phyloP scores from a whole-genome alignment of 768 basidiomycete genomes.

The Kwoniella sp. region DNA sequence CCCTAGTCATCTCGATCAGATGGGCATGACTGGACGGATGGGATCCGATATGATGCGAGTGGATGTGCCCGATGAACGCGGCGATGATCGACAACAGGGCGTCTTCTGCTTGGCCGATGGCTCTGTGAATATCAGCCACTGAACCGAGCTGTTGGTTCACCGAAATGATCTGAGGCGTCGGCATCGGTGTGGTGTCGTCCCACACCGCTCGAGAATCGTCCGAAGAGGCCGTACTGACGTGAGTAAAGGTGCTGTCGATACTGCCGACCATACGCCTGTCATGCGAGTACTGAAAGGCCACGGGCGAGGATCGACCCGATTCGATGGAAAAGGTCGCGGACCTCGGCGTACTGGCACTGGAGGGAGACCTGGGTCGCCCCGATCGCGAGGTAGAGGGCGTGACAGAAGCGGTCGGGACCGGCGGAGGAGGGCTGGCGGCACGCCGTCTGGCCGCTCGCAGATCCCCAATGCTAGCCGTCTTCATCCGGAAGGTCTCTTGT shows the following conservation, averaged over 20 bases:
- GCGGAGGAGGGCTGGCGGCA: conserved; percentile 32
- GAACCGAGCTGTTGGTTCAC: conserved; percentile 12
- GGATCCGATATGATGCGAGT: conserved; percentile 80
- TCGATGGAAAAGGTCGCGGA: conserved; percentile 25
- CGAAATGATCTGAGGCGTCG: conserved; percentile 9
- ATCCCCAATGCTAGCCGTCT: conserved; percentile 30
- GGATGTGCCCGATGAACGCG: conserved; percentile 94
- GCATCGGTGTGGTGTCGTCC: conserved; percentile 22
- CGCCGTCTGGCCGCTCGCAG: conserved; percentile 23
- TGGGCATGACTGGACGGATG: conserved; percentile 92
- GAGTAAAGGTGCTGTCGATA: conserved; percentile 23
- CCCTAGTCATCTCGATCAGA: conserved; percentile 89
- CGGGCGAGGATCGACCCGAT: conserved; percentile 20
- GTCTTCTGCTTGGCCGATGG: conserved; percentile 74
- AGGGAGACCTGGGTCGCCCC: conserved; percentile 20
- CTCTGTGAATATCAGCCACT: conserved; percentile 18
- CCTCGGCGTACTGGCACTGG: conserved; percentile 18
- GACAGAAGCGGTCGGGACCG: conserved; percentile 22
- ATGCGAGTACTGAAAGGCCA: conserved; percentile 6
- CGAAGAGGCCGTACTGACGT: conserved; percentile 8
- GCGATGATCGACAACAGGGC: conserved; percentile 89
- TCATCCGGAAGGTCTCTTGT: conserved; percentile 30
- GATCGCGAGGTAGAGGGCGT: conserved; percentile 1
- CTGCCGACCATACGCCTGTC: conserved; percentile 16
- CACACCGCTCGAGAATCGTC: conserved; percentile 12